Percentiles rank a stretch among this genome's conserved stretches.
These are phyloP conservation scores for Castanea mollissima DNA, from an alignment of 306 rosid genomes.

Conservation along the genomic window DNA sequence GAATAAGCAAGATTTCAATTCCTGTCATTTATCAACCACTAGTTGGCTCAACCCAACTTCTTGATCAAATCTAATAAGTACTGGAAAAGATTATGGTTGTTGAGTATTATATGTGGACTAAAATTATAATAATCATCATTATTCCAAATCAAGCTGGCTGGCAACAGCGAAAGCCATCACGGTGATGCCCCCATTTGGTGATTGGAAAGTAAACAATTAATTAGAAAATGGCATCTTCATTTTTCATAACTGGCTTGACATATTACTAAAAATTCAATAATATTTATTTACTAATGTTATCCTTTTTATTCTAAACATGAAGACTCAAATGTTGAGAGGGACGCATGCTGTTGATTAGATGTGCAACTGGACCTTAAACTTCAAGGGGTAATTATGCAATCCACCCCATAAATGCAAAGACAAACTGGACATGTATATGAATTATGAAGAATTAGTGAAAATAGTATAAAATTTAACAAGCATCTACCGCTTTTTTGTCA, in stretches of 20 bases:
- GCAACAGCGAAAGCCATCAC: not conserved
- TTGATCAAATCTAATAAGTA: not conserved
- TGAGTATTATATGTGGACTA: not conserved
- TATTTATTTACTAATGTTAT: too few relatives aligned
- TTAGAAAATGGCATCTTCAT: too few relatives aligned
- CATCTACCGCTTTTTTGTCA: too few relatives aligned
- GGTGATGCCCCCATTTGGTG: not conserved
- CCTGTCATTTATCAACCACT: slow-evolving; percentile 24
- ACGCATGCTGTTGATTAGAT: too few relatives aligned
- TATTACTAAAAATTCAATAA: too few relatives aligned
- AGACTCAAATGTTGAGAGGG: not conserved
- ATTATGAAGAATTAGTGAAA: not conserved
- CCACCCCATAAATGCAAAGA: not conserved
- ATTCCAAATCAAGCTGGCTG: not conserved
- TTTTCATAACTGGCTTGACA: too few relatives aligned
- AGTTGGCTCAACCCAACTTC: slow-evolving; percentile 16
- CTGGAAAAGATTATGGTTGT: not conserved
- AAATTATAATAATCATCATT: not conserved
- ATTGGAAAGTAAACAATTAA: not conserved
- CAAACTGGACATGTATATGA: not conserved
- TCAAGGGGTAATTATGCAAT: not conserved
- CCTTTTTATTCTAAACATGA: too few relatives aligned
- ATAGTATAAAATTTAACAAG: too few relatives aligned
- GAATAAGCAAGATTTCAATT: not conserved
- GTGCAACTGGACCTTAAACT: not conserved